These are phyloP conservation scores for Cystobasidium onofrii DNA, from an alignment of 768 basidiomycete genomes.

Conservation along the genomic window DNA sequence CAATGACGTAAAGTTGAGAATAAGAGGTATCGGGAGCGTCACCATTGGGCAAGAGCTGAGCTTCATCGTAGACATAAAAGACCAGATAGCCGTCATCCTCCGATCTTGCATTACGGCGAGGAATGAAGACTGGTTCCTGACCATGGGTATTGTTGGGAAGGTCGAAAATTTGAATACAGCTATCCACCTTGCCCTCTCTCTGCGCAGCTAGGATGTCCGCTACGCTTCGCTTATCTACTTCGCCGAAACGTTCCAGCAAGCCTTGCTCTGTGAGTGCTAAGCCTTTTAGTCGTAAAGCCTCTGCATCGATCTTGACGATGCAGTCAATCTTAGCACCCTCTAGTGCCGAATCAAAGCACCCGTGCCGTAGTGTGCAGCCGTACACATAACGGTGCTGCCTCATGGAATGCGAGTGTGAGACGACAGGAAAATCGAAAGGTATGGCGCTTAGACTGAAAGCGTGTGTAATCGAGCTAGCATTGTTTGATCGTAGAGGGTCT, in stretches of 20 bases:
- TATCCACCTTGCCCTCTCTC: constrained; percentile 35
- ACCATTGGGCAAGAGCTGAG: constrained; percentile 41
- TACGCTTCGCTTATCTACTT: constrained; percentile 44
- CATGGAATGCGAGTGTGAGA: constrained; percentile 43
- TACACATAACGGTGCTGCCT: constrained; percentile 45
- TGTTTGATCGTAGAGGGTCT: neutral
- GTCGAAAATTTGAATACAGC: constrained; percentile 45
- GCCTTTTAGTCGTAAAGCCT: constrained; percentile 42
- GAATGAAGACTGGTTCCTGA: constrained; percentile 47
- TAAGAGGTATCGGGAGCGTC: constrained; percentile 42
- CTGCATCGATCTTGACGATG: constrained; percentile 47
- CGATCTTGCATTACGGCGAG: constrained; percentile 34
- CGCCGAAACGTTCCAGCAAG: constrained; percentile 20
- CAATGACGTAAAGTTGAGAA: constrained; percentile 49
- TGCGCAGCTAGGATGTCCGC: constrained; percentile 42
- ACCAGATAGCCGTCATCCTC: constrained; percentile 48
- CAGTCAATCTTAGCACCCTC: constrained; percentile 49
- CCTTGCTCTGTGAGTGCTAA: constrained; percentile 39
- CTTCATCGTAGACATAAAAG: constrained; percentile 48
- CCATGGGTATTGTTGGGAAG: constrained; percentile 45
- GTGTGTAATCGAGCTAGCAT: constrained; percentile 42
- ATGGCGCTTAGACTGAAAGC: constrained; percentile 46
- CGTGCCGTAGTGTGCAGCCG: constrained; percentile 47
- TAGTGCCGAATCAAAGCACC: constrained; percentile 46
- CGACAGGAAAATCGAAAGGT: constrained; percentile 48